Evolutionary conservation across 2,329 filamentous ascomycete genomes (phyloP).

Genomic region (Penicillium sp.): DNA sequence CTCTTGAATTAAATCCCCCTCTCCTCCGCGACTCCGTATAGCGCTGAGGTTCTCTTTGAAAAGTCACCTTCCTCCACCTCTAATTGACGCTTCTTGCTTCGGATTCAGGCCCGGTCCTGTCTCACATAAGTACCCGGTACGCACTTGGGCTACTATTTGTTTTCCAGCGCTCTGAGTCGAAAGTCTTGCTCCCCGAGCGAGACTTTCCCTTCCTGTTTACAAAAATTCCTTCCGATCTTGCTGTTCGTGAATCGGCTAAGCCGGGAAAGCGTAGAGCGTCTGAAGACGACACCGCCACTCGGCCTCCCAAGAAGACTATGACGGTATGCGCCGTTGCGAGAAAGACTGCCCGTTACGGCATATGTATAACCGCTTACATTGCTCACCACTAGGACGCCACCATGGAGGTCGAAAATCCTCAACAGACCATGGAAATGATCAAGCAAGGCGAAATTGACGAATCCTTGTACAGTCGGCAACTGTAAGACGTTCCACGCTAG

Average conservation of each 20-base stretch:
- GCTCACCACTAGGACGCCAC: slow-evolving; percentile 42
- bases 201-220: slow-evolving; percentile 34
- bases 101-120: slow-evolving; percentile 7
- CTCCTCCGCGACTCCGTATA: slow-evolving; percentile 7
- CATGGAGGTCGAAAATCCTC: slow-evolving; percentile 58
- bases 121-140: slow-evolving; percentile 23
- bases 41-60: background rate
- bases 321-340: slow-evolving; percentile 33
- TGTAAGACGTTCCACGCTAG: slow-evolving; percentile 31
- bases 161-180: slow-evolving; percentile 24
- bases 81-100: slow-evolving; percentile 7
- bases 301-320: slow-evolving; percentile 50
- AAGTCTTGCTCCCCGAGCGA: slow-evolving; percentile 39
- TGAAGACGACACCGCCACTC: slow-evolving; percentile 41
- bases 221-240: slow-evolving; percentile 41
- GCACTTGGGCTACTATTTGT: slow-evolving; percentile 23
- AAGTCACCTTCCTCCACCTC: background rate
- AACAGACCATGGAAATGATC: slow-evolving; percentile 54
- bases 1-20: background rate
- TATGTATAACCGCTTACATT: slow-evolving; percentile 13
- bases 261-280: slow-evolving; percentile 50
- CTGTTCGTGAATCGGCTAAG: slow-evolving; percentile 42
- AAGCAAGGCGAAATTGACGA: slow-evolving; percentile 63
- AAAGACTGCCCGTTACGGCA: background rate
- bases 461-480: slow-evolving; percentile 61